Conservation (phyloP, 371 early-diverging fungal species). For the Conidiobolus incongruus region DNA sequence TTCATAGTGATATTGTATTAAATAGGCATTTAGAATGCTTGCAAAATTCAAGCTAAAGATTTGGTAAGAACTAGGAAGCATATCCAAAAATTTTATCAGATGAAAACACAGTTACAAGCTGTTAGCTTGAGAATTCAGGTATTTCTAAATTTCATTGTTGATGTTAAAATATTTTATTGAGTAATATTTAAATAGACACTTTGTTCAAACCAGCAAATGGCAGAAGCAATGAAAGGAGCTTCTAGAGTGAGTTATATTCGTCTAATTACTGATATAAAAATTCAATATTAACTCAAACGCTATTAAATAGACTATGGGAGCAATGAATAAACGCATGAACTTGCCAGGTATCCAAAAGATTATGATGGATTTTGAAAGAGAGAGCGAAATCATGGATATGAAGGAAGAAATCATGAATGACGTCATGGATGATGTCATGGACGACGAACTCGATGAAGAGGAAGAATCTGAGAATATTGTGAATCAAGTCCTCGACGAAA, state of each 20-base stretch:
- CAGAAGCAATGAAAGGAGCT: constrained; percentile 87
- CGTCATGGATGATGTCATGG: constrained; percentile 87
- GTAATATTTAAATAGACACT: constrained; percentile 31
- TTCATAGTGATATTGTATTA: not conserved
- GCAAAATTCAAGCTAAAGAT: constrained; percentile 94
- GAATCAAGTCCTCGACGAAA: constrained; percentile 84
- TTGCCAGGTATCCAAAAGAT: constrained; percentile 81
- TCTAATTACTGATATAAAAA: not conserved
- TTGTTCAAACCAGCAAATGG: constrained; percentile 85
- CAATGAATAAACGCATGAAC: constrained; percentile 90
- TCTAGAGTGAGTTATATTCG: constrained; percentile 26
- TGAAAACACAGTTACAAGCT: constrained; percentile 86
- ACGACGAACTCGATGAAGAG: constrained; percentile 77
- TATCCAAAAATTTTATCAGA: constrained; percentile 85
- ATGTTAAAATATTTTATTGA: not conserved
- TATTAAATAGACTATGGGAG: constrained; percentile 47
- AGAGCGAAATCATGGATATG: constrained; percentile 93
- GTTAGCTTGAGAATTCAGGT: constrained; percentile 81
- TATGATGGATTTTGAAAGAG: constrained; percentile 92
- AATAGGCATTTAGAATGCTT: constrained; percentile 30
- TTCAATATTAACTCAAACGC: not conserved
- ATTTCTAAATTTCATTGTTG: constrained; percentile 5
- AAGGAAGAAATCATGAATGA: constrained; percentile 97
- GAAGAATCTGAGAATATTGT: constrained; percentile 75
- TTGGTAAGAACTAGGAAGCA: constrained; percentile 81